These are phyloP conservation scores for Chlamydomonas sp. DNA, from an alignment of 139 green algal genomes.

Conservation along the genomic window DNA sequence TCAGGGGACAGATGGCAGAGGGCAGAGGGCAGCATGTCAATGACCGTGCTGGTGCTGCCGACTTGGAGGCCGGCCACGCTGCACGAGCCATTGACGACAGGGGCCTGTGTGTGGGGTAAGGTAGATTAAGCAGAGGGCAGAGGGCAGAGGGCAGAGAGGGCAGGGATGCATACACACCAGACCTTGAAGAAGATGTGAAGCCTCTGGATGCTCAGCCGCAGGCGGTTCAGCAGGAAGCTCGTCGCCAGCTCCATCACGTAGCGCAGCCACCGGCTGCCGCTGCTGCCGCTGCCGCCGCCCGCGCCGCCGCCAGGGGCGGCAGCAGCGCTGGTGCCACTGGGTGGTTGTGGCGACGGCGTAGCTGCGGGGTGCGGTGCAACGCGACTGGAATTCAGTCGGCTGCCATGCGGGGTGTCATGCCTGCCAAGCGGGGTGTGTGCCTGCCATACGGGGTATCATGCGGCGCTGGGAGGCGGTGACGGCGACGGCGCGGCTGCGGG, in stretches of 20 bases:
- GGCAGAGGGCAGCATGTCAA: not conserved
- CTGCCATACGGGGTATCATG: no score
- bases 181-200: conserved; percentile 62
- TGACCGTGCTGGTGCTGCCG: conserved; percentile 18
- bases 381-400: no score
- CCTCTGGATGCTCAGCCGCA: conserved; percentile 62
- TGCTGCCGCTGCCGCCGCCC: not conserved
- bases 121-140: not conserved
- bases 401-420: no score
- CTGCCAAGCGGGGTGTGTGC: no score
- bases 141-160: not conserved
- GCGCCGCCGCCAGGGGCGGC: not conserved
- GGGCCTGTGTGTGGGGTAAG: not conserved
- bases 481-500: no score
- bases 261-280: not conserved
- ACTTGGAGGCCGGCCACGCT: conserved; percentile 7
- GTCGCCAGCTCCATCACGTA: conserved; percentile 45
- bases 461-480: no score
- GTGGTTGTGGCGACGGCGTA: no score
- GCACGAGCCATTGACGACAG: not conserved
- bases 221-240: conserved; percentile 53
- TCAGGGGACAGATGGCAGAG: not conserved
- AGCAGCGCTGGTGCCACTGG: no score
- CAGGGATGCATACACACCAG: not conserved
- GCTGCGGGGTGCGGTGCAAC: no score